Base-by-base conservation (phyloP, 2,329 filamentous ascomycete species). In the Arthrinium puccinioides region DNA sequence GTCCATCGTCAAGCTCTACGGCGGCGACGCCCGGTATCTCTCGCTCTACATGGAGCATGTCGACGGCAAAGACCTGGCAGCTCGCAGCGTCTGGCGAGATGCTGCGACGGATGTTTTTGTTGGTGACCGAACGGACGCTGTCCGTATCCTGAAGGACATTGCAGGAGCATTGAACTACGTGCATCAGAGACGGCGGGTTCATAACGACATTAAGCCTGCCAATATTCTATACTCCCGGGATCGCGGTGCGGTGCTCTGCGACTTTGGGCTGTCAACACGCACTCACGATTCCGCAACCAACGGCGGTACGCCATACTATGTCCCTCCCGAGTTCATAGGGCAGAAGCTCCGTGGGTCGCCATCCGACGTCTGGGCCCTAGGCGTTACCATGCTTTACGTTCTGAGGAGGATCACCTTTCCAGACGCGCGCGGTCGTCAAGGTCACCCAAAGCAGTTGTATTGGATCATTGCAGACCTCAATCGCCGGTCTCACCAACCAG, bases 161-260 rank as follows among this genome's bases (percentile, higher is more conserved):
- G 57, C 69, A 15, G 61, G 66, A 42, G 75, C 73, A 3, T 57
- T 79, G 29, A 60, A 68, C 51, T 78, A 78, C 51, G 63, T 79
- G 23, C 75, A 79, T 53, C 59, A 60, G 33, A 66, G 67, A 38
- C 62, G 63, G 37, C 59, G 72, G 16, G 69, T 76, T 10, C 75
- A 79, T 56, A 79, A 79, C 55, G 75, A 79, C 52, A 75, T 79
- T 55, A 79, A 79, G 53, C 75, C 75, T 2, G 71, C 67, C 45
- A 79, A 79, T 43, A 77, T 79, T 38, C 59, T 79, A 21, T 79
- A 77, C 55, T 76, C 72, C 11, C 63, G 63, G 20, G 71, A 76
- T 26, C 66, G 73, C 9, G 75, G 75, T 6, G 74, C 73, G 23
- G 72, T 78, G 3, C 66, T 79, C 21, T 79, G 75, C 53, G 75